Percentiles rank a stretch among this genome's conserved stretches.
phyloP scores from a whole-genome alignment of 1,139 yeast genomes.

The Ogataea hybrid region DNA sequence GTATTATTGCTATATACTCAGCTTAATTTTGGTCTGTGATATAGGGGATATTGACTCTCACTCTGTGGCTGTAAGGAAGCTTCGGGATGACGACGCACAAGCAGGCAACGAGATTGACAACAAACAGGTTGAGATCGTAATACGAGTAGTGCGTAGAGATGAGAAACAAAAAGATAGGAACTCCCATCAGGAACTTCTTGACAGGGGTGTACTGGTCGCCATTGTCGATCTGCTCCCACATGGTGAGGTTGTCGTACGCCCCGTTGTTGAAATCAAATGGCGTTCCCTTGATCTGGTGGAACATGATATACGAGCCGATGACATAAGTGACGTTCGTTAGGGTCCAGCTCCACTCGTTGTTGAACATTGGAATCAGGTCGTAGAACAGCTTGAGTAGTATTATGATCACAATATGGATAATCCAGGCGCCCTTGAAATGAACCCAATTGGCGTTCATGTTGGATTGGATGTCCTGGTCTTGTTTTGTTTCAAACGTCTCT shows the following conservation, averaged over 20 bases:
- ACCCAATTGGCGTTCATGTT: slow-evolving; percentile 97
- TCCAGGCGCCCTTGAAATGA: slow-evolving; percentile 94
- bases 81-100: slow-evolving; percentile 84
- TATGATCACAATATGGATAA: slow-evolving; percentile 83
- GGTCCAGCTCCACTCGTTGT: slow-evolving; percentile 90
- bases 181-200: slow-evolving; percentile 85
- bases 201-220: slow-evolving; percentile 98
- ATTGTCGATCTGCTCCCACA: slow-evolving; percentile 99
- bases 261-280: slow-evolving; percentile 97
- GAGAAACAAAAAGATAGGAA: slow-evolving; percentile 84
- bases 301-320: slow-evolving; percentile 92
- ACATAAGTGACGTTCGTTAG: slow-evolving; percentile 87
- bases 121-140: slow-evolving; percentile 75
- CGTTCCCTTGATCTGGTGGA: slow-evolving; percentile 93
- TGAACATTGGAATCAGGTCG: slow-evolving; percentile 73
- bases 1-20: neutral
- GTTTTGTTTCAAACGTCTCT: slow-evolving; percentile 87
- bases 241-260: slow-evolving; percentile 90
- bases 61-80: slow-evolving; percentile 75
- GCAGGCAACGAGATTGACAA: slow-evolving; percentile 79
- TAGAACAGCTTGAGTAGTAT: slow-evolving; percentile 69
- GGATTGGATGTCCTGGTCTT: slow-evolving; percentile 86
- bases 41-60: slow-evolving; percentile 62
- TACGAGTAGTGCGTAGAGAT: slow-evolving; percentile 88
- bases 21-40: slow-evolving; percentile 33